A percentile compares a stretch with the other conserved stretches of the same genome.
Evolutionary conservation across 345 rosid genomes (phyloP).

Genomic region (Bruguiera gymnorhiza): DNA sequence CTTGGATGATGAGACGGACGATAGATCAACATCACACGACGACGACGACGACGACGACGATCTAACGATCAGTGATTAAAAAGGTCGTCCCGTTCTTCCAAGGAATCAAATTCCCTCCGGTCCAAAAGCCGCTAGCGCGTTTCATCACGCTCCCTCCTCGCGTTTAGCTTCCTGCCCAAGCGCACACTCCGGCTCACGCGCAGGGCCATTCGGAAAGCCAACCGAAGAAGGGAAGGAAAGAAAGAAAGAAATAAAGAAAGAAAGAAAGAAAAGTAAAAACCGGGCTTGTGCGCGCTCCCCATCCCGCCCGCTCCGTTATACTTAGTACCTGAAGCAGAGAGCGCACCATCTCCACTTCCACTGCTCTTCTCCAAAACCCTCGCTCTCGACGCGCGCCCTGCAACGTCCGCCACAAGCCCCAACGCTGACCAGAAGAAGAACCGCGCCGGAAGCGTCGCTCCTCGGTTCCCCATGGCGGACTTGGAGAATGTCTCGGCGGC

Average conservation of each 20-base stretch:
- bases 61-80: too few species aligned
- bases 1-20: neutral
- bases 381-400: neutral
- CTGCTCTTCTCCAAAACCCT: neutral
- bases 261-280: neutral
- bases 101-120: too few species aligned
- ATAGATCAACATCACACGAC: too few species aligned
- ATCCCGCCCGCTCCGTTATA: neutral
- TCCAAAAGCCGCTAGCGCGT: too few species aligned
- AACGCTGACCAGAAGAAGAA: neutral
- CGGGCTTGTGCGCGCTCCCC: neutral
- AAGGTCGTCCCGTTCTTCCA: too few species aligned
- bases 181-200: neutral
- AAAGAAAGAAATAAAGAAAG: too few species aligned
- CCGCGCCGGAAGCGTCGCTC: neutral
- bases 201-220: neutral
- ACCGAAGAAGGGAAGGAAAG: neutral
- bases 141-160: too few species aligned
- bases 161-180: neutral
- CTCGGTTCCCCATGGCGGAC: constrained; percentile 39
- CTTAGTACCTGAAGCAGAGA: too few species aligned
- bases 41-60: too few species aligned
- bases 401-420: neutral
- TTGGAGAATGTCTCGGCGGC: constrained; percentile 31
- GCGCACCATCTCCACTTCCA: neutral